Evolutionary conservation across 306 rosid species (phyloP).

Genomic region (Rosa multiflora): DNA sequence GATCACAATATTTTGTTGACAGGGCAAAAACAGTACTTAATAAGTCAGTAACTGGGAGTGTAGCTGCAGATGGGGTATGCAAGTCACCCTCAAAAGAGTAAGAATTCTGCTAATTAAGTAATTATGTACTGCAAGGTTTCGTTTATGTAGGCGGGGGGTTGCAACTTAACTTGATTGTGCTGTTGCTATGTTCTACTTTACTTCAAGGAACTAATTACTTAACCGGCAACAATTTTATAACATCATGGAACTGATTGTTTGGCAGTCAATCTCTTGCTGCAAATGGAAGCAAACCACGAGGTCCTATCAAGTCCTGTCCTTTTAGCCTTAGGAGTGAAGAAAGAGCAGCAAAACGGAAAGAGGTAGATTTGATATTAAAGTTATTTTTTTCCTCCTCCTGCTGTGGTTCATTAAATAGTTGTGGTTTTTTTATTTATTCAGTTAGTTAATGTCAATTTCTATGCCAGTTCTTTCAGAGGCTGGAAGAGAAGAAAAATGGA

Average conservation of each 20-base stretch:
- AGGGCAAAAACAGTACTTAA: slow-evolving; percentile 40
- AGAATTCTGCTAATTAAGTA: slow-evolving; percentile 23
- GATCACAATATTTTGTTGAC: slow-evolving; percentile 17
- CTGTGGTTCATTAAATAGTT: not conserved
- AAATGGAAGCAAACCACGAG: slow-evolving; percentile 37
- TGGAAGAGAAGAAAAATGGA: slow-evolving; percentile 50
- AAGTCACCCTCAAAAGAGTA: slow-evolving; percentile 38
- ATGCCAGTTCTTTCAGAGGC: slow-evolving; percentile 66
- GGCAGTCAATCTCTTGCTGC: slow-evolving; percentile 52
- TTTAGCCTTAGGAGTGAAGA: slow-evolving; percentile 82
- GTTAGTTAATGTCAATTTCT: slow-evolving; percentile 22
- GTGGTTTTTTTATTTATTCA: not conserved
- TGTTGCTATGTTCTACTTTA: slow-evolving; percentile 7
- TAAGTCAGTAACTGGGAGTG: slow-evolving; percentile 38
- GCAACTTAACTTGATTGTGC: slow-evolving; percentile 5
- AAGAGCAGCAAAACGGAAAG: slow-evolving; percentile 88
- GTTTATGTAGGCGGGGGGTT: slow-evolving; percentile 8
- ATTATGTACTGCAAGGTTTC: slow-evolving; percentile 18
- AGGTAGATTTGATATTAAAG: slow-evolving; percentile 46
- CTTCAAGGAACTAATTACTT: slow-evolving; percentile 8
- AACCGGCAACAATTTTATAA: slow-evolving; percentile 6
- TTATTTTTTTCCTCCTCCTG: not conserved
- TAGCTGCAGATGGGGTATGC: slow-evolving; percentile 32
- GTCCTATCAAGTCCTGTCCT: slow-evolving; percentile 49
- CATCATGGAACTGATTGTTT: slow-evolving; percentile 25